These are phyloP conservation scores for Paecilomyces formosus DNA, from an alignment of 2,329 filamentous ascomycete species.

Conservation along the genomic window DNA sequence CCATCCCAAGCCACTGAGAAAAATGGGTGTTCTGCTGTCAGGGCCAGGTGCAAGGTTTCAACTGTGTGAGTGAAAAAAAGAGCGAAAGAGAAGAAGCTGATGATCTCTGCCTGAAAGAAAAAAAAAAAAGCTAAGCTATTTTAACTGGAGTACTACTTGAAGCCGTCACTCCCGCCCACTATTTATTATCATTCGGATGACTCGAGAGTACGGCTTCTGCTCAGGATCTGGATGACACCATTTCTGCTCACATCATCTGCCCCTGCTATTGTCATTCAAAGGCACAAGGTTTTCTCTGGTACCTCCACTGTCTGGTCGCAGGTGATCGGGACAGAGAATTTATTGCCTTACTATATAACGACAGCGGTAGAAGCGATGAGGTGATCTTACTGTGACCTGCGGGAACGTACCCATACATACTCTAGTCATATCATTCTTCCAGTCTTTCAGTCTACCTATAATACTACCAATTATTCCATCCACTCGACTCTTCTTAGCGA, in stretches of 20 bases:
- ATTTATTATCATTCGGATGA: not conserved
- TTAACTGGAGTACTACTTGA: not conserved
- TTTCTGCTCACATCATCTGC: not conserved
- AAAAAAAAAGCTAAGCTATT: not conserved
- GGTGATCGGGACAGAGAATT: not conserved
- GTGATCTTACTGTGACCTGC: not conserved
- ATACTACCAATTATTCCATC: not conserved
- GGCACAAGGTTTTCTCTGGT: not conserved
- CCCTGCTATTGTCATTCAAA: not conserved
- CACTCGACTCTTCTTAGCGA: not conserved
- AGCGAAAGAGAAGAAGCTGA: too few species aligned
- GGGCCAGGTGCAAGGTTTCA: not conserved
- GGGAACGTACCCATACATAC: not conserved
- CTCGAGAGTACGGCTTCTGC: not conserved
- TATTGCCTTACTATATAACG: not conserved
- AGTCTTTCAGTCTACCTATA: not conserved
- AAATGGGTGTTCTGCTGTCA: not conserved
- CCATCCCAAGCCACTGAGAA: not conserved
- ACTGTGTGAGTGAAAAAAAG: not conserved
- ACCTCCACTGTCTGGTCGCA: not conserved
- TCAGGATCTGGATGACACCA: not conserved
- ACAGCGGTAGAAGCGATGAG: not conserved
- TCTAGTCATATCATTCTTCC: not conserved
- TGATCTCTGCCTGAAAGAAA: not conserved
- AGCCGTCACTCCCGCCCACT: not conserved